Conservation (phyloP, 2,329 filamentous ascomycete genomes). For the Cladosporium sphaerospermum region DNA sequence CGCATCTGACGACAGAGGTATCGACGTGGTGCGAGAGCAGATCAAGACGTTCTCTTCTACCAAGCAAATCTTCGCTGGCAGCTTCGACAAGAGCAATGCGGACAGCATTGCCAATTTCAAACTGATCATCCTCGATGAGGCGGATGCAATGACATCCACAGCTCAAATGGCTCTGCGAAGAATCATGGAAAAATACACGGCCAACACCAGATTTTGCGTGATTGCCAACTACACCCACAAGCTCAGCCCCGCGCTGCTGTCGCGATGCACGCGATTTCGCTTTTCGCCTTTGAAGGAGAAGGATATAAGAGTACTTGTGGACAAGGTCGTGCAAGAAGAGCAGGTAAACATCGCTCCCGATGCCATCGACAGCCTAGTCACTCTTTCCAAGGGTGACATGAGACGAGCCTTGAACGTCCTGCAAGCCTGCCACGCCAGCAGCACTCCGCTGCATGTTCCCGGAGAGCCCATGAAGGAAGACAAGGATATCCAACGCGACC, state of each 20-base stretch:
- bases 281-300: conserved; percentile 88
- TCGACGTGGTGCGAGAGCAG: conserved; percentile 95
- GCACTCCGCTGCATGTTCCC: conserved; percentile 51
- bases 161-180: conserved; percentile 94
- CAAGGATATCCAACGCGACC: conserved; percentile 65
- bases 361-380: conserved; percentile 76
- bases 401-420: conserved; percentile 87
- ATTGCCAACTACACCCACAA: conserved; percentile 99
- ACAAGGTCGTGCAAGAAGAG: conserved; percentile 85
- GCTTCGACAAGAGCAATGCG: conserved; percentile 29
- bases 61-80: conserved; percentile 79
- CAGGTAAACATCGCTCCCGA: conserved; percentile 73
- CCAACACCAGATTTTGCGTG: conserved; percentile 95
- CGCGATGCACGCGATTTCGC: conserved; percentile 86
- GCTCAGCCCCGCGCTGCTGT: conserved; percentile 84
- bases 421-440: conserved; percentile 93
- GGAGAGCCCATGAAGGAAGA: conserved; percentile 41
- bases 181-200: conserved; percentile 99
- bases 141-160: conserved; percentile 99
- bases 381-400: conserved; percentile 93
- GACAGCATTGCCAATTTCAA: conserved; percentile 70
- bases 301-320: conserved; percentile 79
- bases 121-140: conserved; percentile 94
- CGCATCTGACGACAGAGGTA: conserved; percentile 92
- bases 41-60: conserved; percentile 99